Percentiles rank a stretch among this genome's conserved stretches.
Evolutionary conservation across 2,329 filamentous ascomycete genomes (phyloP).

Genomic region (Hypomyces rosellus): DNA sequence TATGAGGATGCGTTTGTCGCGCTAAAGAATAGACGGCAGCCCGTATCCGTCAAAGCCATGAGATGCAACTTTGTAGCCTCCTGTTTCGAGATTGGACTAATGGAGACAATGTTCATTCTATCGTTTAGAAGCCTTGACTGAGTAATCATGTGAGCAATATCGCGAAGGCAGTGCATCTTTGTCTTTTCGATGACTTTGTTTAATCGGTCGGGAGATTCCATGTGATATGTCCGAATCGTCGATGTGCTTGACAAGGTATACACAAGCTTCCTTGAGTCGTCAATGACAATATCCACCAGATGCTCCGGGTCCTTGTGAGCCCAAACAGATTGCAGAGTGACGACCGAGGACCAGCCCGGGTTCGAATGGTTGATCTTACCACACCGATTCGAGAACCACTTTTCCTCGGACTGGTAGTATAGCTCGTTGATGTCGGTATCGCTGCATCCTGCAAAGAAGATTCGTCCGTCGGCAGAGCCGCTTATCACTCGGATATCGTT

Average conservation of each 20-base stretch:
- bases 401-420: constrained; percentile 93
- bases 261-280: constrained; percentile 80
- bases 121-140: constrained; percentile 64
- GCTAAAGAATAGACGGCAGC: constrained; percentile 86
- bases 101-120: constrained; percentile 69
- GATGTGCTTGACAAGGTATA: constrained; percentile 87
- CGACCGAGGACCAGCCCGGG: constrained; percentile 61
- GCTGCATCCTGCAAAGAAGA: constrained; percentile 79
- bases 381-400: constrained; percentile 88
- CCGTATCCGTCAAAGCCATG: constrained; percentile 83
- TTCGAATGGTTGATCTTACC: constrained; percentile 84
- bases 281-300: constrained; percentile 74
- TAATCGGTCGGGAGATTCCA: constrained; percentile 60
- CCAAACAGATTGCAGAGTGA: constrained; percentile 49
- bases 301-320: constrained; percentile 50
- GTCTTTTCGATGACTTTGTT: constrained; percentile 61
- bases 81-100: constrained; percentile 73
- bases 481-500: constrained; percentile 72
- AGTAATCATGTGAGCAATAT: constrained; percentile 82
- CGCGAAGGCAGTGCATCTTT: constrained; percentile 53
- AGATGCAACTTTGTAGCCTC: constrained; percentile 82
- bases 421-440: constrained; percentile 91
- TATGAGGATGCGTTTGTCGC: constrained; percentile 73
- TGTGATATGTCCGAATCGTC: constrained; percentile 85
- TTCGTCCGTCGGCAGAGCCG: constrained; percentile 77